Conservation (phyloP, 108 stramenopile genomes). For the Fragilaria crotonensis region DNA sequence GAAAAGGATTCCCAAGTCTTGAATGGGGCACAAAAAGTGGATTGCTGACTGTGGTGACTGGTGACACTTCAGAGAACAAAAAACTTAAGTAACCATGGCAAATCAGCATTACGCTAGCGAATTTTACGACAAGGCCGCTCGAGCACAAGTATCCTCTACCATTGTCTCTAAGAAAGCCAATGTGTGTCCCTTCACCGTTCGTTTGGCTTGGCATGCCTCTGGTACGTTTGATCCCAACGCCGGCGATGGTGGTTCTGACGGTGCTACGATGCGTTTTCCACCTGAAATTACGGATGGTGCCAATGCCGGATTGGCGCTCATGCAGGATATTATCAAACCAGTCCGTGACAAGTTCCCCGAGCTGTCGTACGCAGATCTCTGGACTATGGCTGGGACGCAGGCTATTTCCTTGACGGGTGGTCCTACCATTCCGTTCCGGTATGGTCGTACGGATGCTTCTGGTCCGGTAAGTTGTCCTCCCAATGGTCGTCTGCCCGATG, state of each 20-base stretch:
- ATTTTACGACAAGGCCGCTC: no score
- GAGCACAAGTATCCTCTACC: no score
- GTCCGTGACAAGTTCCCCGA: conserved; percentile 58
- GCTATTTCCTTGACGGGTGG: conserved; percentile 42
- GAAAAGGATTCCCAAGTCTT: no score
- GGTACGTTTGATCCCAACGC: conserved; percentile 46
- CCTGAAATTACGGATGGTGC: conserved; percentile 77
- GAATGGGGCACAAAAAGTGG: no score
- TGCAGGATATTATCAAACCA: conserved; percentile 40
- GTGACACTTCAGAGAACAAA: no score
- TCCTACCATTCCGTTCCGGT: conserved; percentile 29
- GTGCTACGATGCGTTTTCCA: conserved; percentile 57
- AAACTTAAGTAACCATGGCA: no score
- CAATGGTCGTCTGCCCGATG: conserved; percentile 62
- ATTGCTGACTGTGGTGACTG: no score
- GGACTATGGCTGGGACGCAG: conserved; percentile 23
- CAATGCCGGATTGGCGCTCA: conserved; percentile 66
- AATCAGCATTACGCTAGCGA: no score
- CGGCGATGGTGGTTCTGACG: conserved; percentile 40
- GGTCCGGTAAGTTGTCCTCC: conserved; percentile 11
- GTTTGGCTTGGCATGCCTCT: conserved; percentile 86
- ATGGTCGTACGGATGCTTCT: conserved; percentile 1
- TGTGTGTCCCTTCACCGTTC: no score
- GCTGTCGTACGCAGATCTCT: conserved; percentile 44
- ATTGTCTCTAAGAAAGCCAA: no score